Evolutionary conservation across 1,139 yeast species (phyloP).

Genomic region (Yamadazyma blattariae): DNA sequence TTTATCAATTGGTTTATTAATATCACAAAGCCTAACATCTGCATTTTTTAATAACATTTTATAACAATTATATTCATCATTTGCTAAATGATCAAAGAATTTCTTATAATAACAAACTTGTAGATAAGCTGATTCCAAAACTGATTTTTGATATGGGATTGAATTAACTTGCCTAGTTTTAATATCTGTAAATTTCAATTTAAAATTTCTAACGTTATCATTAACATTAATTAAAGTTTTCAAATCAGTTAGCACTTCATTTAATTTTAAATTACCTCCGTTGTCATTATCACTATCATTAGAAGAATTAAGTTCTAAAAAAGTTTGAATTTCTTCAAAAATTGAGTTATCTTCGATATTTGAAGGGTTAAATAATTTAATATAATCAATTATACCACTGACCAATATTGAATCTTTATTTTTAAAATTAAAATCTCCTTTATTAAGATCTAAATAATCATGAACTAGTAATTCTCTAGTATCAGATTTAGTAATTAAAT

Average conservation of each 20-base stretch:
- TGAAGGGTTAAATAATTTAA: constrained; percentile 21
- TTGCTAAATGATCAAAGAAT: constrained; percentile 36
- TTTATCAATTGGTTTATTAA: constrained; percentile 48
- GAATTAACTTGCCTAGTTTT: constrained; percentile 49
- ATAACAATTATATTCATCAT: constrained; percentile 22
- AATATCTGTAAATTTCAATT: constrained; percentile 47
- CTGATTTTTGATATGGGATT: constrained; percentile 48
- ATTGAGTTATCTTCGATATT: constrained; percentile 19
- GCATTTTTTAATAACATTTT: constrained; percentile 44
- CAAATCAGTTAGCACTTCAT: constrained; percentile 17
- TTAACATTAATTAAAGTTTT: constrained; percentile 17
- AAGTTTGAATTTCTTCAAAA: constrained; percentile 22
- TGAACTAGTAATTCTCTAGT: constrained; percentile 63
- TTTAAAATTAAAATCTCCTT: constrained; percentile 18
- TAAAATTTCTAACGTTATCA: constrained; percentile 11
- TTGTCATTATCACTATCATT: too few species aligned
- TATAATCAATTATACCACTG: constrained; percentile 63
- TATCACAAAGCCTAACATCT: constrained; percentile 38
- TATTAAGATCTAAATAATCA: constrained; percentile 39
- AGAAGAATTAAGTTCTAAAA: constrained; percentile 13
- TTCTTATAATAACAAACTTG: constrained; percentile 59
- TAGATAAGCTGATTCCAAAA: constrained; percentile 44
- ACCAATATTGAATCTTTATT: constrained; percentile 35
- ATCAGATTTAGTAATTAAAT: constrained; percentile 43
- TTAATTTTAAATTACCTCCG: constrained; percentile 21